Percentiles rank a stretch among this genome's conserved stretches.
These are phyloP conservation scores for Chernovozyma aurita DNA, from an alignment of 1,139 yeast species.

Conservation along the genomic window DNA sequence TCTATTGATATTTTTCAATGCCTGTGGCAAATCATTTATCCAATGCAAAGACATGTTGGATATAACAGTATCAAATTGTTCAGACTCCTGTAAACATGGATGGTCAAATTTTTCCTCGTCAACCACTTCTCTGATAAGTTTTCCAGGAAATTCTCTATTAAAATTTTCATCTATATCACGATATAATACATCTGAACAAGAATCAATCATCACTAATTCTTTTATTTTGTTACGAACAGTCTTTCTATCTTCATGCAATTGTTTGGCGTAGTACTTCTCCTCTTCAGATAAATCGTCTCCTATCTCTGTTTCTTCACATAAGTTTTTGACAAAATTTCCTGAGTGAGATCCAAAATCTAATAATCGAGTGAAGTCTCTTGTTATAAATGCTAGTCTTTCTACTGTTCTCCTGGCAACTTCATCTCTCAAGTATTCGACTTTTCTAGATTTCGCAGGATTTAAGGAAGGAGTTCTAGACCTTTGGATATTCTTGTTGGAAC, in stretches of 20 bases:
- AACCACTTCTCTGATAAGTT: conserved; percentile 45
- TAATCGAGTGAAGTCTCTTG: conserved; percentile 55
- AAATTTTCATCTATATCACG: conserved; percentile 38
- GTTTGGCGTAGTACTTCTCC: conserved; percentile 25
- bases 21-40: conserved; percentile 77
- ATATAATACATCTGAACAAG: conserved; percentile 48
- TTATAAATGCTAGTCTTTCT: conserved; percentile 71
- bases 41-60: conserved; percentile 77
- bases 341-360: conserved; percentile 74
- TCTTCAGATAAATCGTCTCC: conserved; percentile 21
- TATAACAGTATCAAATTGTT: conserved; percentile 65
- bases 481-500: conserved; percentile 56
- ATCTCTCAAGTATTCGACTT: conserved; percentile 71
- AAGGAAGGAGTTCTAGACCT: conserved; percentile 47
- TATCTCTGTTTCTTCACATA: conserved; percentile 30
- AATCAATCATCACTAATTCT: conserved; percentile 64
- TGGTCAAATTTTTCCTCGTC: conserved; percentile 65
- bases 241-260: conserved; percentile 49
- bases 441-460: conserved; percentile 43
- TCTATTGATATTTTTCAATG: conserved; percentile 52
- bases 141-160: conserved; percentile 38
- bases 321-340: conserved; percentile 49
- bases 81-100: conserved; percentile 29
- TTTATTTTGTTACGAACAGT: conserved; percentile 50
- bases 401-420: conserved; percentile 72